A percentile compares a stretch with the other conserved stretches of the same genome.
These are phyloP conservation scores for Leccinellum rugosiceps DNA, from an alignment of 768 basidiomycete genomes.

Conservation along the genomic window DNA sequence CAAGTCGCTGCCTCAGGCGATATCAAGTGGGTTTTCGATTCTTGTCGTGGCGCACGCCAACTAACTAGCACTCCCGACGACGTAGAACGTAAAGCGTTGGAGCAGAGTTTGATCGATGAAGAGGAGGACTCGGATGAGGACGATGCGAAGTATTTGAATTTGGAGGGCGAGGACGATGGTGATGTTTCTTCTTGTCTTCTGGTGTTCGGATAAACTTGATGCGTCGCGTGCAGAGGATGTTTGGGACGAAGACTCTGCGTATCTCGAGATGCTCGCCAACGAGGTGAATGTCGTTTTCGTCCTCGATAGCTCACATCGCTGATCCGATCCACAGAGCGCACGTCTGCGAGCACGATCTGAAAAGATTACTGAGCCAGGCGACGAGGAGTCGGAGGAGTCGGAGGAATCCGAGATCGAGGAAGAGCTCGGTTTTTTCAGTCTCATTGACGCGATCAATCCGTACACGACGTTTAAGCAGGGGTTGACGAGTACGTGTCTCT, in stretches of 20 bases:
- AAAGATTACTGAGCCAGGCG: constrained; percentile 28
- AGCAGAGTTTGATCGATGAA: constrained; percentile 45
- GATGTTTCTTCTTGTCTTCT: constrained; percentile 5
- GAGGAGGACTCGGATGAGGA: constrained; percentile 48
- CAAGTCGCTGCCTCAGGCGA: constrained; percentile 72
- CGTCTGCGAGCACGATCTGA: constrained; percentile 66
- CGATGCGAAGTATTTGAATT: constrained; percentile 50
- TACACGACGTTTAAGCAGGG: constrained; percentile 78
- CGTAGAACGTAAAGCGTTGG: constrained; percentile 58
- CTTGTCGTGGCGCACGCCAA: neutral
- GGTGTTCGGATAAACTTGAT: neutral
- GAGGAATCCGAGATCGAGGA: constrained; percentile 69
- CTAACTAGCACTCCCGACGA: neutral
- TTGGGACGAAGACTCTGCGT: constrained; percentile 87
- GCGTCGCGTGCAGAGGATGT: constrained; percentile 61
- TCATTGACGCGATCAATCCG: constrained; percentile 75
- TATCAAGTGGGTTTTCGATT: constrained; percentile 52
- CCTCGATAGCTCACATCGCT: neutral
- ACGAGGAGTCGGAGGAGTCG: constrained; percentile 37
- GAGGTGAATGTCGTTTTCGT: constrained; percentile 48
- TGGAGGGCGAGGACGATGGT: constrained; percentile 67
- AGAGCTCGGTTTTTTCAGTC: constrained; percentile 83
- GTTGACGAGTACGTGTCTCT: constrained; percentile 53
- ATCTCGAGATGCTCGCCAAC: constrained; percentile 80
- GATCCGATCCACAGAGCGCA: constrained; percentile 47